These are phyloP conservation scores for Dactylellina parvicollis DNA, from an alignment of 2,329 filamentous ascomycete genomes.

Conservation along the genomic window DNA sequence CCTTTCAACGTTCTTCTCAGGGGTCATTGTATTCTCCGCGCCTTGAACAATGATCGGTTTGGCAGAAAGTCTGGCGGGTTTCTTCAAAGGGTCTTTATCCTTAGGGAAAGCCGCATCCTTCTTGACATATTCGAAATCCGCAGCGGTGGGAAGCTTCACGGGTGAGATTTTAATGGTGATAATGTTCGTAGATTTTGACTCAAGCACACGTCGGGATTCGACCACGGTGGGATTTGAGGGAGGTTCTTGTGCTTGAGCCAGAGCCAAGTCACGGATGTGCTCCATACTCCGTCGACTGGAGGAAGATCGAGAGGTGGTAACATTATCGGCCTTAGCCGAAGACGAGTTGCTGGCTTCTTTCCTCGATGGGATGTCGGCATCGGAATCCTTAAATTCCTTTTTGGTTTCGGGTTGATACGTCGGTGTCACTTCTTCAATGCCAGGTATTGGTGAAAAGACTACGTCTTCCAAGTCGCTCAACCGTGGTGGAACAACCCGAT, in stretches of 20 bases:
- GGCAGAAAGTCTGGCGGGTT: slow-evolving; percentile 35
- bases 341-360: slow-evolving; percentile 13
- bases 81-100: slow-evolving; percentile 49
- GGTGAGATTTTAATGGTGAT: slow-evolving; percentile 38
- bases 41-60: slow-evolving; percentile 51
- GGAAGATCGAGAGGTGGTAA: slow-evolving; percentile 56
- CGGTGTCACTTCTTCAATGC: slow-evolving; percentile 37
- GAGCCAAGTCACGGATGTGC: background rate
- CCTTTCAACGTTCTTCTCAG: slow-evolving; percentile 69
- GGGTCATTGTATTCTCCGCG: slow-evolving; percentile 60
- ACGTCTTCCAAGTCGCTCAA: slow-evolving; percentile 28
- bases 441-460: slow-evolving; percentile 49
- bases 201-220: slow-evolving; percentile 65
- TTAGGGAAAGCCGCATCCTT: slow-evolving; percentile 51
- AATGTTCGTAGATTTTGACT: slow-evolving; percentile 43
- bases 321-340: slow-evolving; percentile 57
- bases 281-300: slow-evolving; percentile 23
- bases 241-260: background rate
- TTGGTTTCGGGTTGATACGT: slow-evolving; percentile 1
- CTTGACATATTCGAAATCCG: slow-evolving; percentile 55
- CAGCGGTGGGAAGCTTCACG: slow-evolving; percentile 38
- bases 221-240: background rate
- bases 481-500: slow-evolving; percentile 52
- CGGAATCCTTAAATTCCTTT: slow-evolving; percentile 24
- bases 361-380: slow-evolving; percentile 27